phyloP scores from a whole-genome alignment of 768 basidiomycete genomes.

The Boletus pseudo-olivaceus region DNA sequence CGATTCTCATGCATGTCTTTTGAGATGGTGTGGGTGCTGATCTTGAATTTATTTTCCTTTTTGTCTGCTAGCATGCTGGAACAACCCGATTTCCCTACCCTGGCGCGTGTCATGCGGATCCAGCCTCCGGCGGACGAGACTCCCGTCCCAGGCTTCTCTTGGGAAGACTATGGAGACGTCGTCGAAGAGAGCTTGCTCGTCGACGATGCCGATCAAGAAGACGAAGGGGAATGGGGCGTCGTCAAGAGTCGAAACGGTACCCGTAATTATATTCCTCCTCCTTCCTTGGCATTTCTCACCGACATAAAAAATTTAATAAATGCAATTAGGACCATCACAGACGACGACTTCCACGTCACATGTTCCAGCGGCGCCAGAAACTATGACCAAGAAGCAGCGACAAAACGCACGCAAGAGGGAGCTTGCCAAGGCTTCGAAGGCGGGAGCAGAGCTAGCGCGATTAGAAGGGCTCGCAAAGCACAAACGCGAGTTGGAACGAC shows the following conservation, averaged over 20 bases:
- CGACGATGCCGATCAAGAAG: slow-evolving; percentile 66
- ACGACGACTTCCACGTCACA: slow-evolving; percentile 8
- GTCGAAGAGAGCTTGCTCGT: slow-evolving; percentile 36
- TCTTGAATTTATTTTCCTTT: neutral
- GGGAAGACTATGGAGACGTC: slow-evolving; percentile 76
- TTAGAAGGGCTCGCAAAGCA: slow-evolving; percentile 53
- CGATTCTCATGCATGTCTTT: neutral
- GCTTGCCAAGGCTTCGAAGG: slow-evolving; percentile 53
- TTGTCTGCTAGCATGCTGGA: slow-evolving; percentile 54
- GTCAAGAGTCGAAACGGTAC: slow-evolving; percentile 53
- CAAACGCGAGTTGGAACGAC: slow-evolving; percentile 55
- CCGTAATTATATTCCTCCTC: slow-evolving; percentile 32
- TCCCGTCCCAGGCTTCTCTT: slow-evolving; percentile 64
- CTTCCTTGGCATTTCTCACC: neutral
- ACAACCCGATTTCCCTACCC: slow-evolving; percentile 47
- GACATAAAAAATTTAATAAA: neutral
- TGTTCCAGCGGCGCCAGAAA: slow-evolving; percentile 37
- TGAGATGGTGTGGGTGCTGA: neutral
- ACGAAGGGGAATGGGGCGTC: slow-evolving; percentile 74
- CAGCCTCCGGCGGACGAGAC: slow-evolving; percentile 53
- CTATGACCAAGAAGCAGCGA: slow-evolving; percentile 64
- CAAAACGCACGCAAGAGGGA: slow-evolving; percentile 63
- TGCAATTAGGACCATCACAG: slow-evolving; percentile 14
- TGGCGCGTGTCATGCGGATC: slow-evolving; percentile 70
- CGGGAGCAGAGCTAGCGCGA: slow-evolving; percentile 50